phyloP scores from a whole-genome alignment of 768 basidiomycete genomes.

The Coprinopsis cinerea region DNA sequence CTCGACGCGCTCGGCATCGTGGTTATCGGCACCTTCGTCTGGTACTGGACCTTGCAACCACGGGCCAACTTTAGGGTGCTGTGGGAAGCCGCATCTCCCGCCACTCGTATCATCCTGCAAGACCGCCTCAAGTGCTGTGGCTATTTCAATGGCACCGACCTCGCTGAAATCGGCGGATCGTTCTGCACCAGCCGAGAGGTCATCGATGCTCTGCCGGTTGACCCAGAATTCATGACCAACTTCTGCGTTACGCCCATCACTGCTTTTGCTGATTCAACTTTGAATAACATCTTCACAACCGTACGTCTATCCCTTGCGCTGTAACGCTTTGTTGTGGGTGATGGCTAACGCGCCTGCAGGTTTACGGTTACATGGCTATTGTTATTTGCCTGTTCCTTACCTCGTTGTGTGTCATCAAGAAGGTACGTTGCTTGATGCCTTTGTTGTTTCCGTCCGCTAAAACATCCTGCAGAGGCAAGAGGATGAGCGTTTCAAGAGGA shows the following conservation, averaged over 20 bases:
- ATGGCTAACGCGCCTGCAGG: conserved; percentile 29
- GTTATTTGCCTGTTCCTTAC: conserved; percentile 71
- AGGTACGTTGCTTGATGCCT: conserved; percentile 32
- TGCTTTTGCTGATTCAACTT: conserved; percentile 57
- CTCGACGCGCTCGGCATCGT: conserved; percentile 55
- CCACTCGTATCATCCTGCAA: conserved; percentile 56
- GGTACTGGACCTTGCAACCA: conserved; percentile 77
- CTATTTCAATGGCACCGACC: conserved; percentile 65
- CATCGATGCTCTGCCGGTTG: conserved; percentile 27
- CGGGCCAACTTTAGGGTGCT: conserved; percentile 57
- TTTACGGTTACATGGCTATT: conserved; percentile 83
- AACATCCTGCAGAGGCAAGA: conserved; percentile 55
- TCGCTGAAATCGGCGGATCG: conserved; percentile 51
- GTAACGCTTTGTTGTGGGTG: too few relatives aligned
- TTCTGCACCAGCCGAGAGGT: conserved; percentile 50
- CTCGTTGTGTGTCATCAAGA: conserved; percentile 82
- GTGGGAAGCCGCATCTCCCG: conserved; percentile 43
- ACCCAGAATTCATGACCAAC: conserved; percentile 34
- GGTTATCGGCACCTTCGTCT: conserved; percentile 65
- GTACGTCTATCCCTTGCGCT: conserved; percentile 25
- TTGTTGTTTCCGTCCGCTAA: neutral
- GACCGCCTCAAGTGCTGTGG: conserved; percentile 83
- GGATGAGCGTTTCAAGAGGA: conserved; percentile 80
- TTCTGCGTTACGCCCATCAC: conserved; percentile 75
- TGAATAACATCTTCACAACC: conserved; percentile 83